Evolutionary conservation across 495 filamentous ascomycete genomes (phyloP), one percentile per base, ranked within the genome.

Genomic region (Parachaetomium inaequale): DNA sequence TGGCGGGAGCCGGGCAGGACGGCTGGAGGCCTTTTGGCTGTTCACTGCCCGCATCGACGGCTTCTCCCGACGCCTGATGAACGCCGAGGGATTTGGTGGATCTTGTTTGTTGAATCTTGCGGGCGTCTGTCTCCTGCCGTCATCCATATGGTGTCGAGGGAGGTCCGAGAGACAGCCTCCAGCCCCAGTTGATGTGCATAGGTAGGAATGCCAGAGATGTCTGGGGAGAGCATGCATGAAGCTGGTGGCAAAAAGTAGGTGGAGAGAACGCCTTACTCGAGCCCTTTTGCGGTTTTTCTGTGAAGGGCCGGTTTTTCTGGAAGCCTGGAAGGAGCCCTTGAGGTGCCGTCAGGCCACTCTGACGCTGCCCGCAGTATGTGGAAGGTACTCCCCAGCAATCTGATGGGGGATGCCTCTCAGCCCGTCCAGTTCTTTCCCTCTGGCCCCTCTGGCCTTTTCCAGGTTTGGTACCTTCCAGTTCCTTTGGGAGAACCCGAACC

Each of bases 181-280:
- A 51, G 47, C 47, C 26, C 49, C 34, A 31, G 53, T 40, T 42
- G 53, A 57, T 45, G 25, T 45, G 54, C 38, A 57, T 57, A 2
- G 21, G 38, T 11, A 10, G 14, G 36, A 15, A 2, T 5, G 38
- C 34, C 31, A 23, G 47, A 4, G 57, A 19, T 50, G 52, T 17
- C 47, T 58, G 3, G 2, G 28, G 25, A 32, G 49, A 19, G 17
- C 2, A 28, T 25, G 52, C 52, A 55, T 55, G 45, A 51, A 51
- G 42, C 28, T 43, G 28, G 59, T 62, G 60, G 60, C 52, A 40
- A 62, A 26, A 8, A 25, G 7, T 3, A 21, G 17, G 50, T 34
- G 50, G 17, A 4, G 14, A 32, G 29, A 7, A 34, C 23, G 50
- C 12, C 50, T 14, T 29, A 50, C 25, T 29, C 25, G 12, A 6